Evolutionary conservation across 345 rosid genomes (phyloP).

Genomic region (Hibiscus trionum): DNA sequence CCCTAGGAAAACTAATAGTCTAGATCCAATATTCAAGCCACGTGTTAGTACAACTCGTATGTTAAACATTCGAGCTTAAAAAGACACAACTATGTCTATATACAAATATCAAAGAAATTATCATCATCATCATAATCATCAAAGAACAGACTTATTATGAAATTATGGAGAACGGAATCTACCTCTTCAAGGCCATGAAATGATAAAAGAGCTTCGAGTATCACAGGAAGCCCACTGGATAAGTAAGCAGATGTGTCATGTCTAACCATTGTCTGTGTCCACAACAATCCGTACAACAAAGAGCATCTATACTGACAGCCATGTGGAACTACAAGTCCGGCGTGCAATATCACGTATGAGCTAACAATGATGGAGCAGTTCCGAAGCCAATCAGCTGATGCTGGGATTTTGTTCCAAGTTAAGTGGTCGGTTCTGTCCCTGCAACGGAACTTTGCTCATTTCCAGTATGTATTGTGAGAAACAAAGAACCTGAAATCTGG

Average conservation of each 20-base stretch:
- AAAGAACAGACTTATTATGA: not conserved
- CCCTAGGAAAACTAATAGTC: not conserved
- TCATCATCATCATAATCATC: slow-evolving; percentile 3
- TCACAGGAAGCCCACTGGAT: not conserved
- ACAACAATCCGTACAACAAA: not conserved
- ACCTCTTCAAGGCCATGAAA: not conserved
- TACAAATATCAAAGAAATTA: slow-evolving; percentile 4
- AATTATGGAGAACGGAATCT: too few relatives aligned
- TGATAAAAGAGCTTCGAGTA: not conserved
- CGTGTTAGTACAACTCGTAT: slow-evolving; percentile 9
- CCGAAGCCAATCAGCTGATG: not conserved
- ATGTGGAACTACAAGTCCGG: not conserved
- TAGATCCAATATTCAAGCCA: not conserved
- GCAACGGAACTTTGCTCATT: slow-evolving; percentile 17
- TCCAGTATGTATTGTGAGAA: slow-evolving; percentile 37
- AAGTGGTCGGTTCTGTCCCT: slow-evolving; percentile 11
- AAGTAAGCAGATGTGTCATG: not conserved
- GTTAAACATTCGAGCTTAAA: slow-evolving; percentile 1
- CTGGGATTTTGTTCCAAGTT: slow-evolving; percentile 15
- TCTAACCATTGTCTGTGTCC: not conserved
- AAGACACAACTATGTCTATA: not conserved
- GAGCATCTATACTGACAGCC: not conserved
- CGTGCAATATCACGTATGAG: not conserved
- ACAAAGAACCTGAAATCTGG: slow-evolving; percentile 75
- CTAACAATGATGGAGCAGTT: not conserved